phyloP scores from a whole-genome alignment of 805 yeast genomes.

The Metschnikowia sp. region DNA sequence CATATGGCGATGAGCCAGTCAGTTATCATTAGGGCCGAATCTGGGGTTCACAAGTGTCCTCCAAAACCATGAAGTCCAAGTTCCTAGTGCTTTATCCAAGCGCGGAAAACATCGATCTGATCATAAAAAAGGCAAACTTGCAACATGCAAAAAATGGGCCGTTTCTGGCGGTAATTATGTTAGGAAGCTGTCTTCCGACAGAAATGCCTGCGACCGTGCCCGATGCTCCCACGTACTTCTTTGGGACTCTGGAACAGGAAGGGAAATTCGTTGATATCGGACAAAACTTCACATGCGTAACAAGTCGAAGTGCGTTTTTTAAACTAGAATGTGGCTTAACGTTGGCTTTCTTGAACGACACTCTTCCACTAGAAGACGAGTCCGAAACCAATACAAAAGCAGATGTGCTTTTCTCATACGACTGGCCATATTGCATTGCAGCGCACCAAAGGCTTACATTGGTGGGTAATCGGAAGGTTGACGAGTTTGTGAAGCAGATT shows the following conservation, averaged over 20 bases:
- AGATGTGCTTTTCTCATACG: slow-evolving; percentile 57
- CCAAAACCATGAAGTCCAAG: slow-evolving; percentile 20
- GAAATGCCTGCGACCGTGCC: slow-evolving; percentile 20
- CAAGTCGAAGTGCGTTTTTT: slow-evolving; percentile 29
- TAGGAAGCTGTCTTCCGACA: slow-evolving; percentile 35
- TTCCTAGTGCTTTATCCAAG: slow-evolving; percentile 47
- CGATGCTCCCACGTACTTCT: slow-evolving; percentile 26
- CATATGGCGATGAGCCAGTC: not conserved
- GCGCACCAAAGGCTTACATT: slow-evolving; percentile 39
- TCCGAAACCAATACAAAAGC: slow-evolving; percentile 3
- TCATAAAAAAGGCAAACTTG: slow-evolving; percentile 43
- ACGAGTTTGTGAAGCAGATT: slow-evolving; percentile 38
- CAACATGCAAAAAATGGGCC: slow-evolving; percentile 63
- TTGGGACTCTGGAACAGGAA: slow-evolving; percentile 9
- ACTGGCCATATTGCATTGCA: slow-evolving; percentile 59
- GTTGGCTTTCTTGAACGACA: slow-evolving; percentile 43
- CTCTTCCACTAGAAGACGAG: slow-evolving; percentile 8
- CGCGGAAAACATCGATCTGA: slow-evolving; percentile 39
- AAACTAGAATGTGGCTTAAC: slow-evolving; percentile 44
- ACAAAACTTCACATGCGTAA: slow-evolving; percentile 29
- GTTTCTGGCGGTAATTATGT: slow-evolving; percentile 50
- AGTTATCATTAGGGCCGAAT: not conserved
- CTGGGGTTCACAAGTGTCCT: not conserved
- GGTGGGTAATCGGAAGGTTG: slow-evolving; percentile 45
- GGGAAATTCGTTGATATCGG: slow-evolving; percentile 24